phyloP scores from a whole-genome alignment of 805 yeast species.

The Kregervanrija fluxuum region DNA sequence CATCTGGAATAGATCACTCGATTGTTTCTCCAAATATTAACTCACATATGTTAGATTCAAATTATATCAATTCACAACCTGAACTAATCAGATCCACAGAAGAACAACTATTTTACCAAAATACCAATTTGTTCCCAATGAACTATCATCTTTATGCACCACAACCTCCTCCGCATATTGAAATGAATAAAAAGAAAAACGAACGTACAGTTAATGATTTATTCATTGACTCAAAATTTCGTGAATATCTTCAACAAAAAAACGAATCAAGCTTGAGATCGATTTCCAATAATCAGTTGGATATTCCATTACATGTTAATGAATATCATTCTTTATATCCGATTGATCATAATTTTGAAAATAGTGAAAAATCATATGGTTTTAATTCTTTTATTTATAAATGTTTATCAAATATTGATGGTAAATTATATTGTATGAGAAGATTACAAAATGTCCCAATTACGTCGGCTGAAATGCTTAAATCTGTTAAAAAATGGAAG shows the following conservation, averaged over 20 bases:
- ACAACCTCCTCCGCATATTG: slow-evolving; percentile 68
- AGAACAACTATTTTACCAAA: slow-evolving; percentile 27
- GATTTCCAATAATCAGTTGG: slow-evolving; percentile 41
- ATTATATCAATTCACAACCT: not conserved
- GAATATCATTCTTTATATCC: slow-evolving; percentile 83
- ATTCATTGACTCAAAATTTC: slow-evolving; percentile 64
- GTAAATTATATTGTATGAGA: slow-evolving; percentile 67
- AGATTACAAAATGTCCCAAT: slow-evolving; percentile 58
- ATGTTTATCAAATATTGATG: slow-evolving; percentile 73
- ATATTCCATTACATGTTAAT: slow-evolving; percentile 70
- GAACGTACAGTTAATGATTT: slow-evolving; percentile 64
- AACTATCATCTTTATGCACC: slow-evolving; percentile 91
- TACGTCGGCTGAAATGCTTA: slow-evolving; percentile 51
- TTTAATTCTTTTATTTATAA: slow-evolving; percentile 62
- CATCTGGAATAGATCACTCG: too few species aligned
- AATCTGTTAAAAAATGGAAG: slow-evolving; percentile 62
- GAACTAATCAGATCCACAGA: not conserved
- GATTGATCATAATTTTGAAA: slow-evolving; percentile 46
- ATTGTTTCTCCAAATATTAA: too few species aligned
- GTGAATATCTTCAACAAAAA: slow-evolving; percentile 64
- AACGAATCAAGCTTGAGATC: slow-evolving; percentile 73
- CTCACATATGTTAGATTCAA: too few species aligned
- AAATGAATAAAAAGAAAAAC: slow-evolving; percentile 54
- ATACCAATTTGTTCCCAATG: slow-evolving; percentile 40
- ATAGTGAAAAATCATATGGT: slow-evolving; percentile 38